Evolutionary conservation across 164 flowering plant species (phyloP).

Genomic region (Tetrastigma voinierianum): DNA sequence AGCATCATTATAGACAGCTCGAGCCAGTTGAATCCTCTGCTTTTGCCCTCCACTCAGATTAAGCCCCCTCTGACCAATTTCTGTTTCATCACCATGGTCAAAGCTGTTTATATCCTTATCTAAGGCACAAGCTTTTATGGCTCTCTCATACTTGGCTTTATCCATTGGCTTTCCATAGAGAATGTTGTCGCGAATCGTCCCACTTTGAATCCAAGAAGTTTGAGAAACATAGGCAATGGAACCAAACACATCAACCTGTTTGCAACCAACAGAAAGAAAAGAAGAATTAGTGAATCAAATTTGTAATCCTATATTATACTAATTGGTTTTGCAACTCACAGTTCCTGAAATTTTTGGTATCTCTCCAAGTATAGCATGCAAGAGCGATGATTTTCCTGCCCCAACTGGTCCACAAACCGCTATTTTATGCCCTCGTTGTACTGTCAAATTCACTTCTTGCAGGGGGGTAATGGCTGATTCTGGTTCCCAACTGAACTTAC

Average conservation of each 20-base stretch:
- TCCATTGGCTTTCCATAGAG: constrained; percentile 78
- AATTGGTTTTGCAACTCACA: constrained; percentile 38
- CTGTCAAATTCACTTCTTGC: constrained; percentile 39
- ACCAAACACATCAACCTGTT: constrained; percentile 62
- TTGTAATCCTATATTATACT: background rate
- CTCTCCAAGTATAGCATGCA: constrained; percentile 82
- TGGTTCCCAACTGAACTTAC: constrained; percentile 65
- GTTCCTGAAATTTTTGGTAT: constrained; percentile 70
- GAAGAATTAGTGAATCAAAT: background rate
- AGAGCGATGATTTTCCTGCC: constrained; percentile 80
- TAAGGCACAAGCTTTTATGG: constrained; percentile 68
- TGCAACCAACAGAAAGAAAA: background rate
- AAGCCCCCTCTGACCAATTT: constrained; percentile 90
- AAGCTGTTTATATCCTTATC: constrained; percentile 72
- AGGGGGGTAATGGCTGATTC: constrained; percentile 38
- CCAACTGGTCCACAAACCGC: constrained; percentile 95
- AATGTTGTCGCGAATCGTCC: constrained; percentile 81
- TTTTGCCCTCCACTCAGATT: constrained; percentile 97
- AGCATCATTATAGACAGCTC: constrained; percentile 85
- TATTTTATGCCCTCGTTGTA: constrained; percentile 54
- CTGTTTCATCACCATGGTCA: constrained; percentile 82
- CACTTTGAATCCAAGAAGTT: constrained; percentile 88
- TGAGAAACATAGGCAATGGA: constrained; percentile 85
- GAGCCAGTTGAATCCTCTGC: constrained; percentile 89
- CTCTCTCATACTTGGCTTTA: constrained; percentile 44